Evolutionary conservation across 208 protist species (phyloP), one percentile per base, ranked within the genome.

Genomic region (Leishmania turanica): DNA sequence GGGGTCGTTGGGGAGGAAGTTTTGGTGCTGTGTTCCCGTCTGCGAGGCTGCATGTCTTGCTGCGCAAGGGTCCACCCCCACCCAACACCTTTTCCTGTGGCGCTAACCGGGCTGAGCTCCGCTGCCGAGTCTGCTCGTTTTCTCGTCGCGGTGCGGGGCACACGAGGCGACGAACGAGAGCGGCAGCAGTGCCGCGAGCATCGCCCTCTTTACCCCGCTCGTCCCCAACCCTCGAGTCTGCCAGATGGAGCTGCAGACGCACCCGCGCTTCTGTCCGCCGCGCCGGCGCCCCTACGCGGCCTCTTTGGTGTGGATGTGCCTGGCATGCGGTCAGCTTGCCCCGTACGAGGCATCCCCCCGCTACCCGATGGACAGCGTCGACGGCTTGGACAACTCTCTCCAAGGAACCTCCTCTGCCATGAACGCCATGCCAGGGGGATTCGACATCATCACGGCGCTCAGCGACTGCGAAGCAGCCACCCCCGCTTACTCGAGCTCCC

Each of bases 261-360:
- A 73, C 2, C 40, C 27, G 40, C 40, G 13, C 42, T 53, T 73
- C 51, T 54, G 19, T 7, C 24, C 45, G 27, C 51, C 19, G 51
- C 24, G 1, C 31, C 34, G 56, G 37, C 37, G 19, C 40, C 74
- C 68, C 13, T 83, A 70, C 45, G 51, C 51, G 0, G 9, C 73
- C 6, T 64, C 73, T 17, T 77, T 86, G 8, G 86, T 84, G 60
- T 86, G 86, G 86, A 77, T 84, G 51, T 89, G 86, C 73, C 71
- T 89, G 27, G 81, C 82, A 34, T 89, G 86, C 64, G 79, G 73
- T 21, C 64, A 81, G 24, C 62, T 85, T 15, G 58, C 85, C 31
- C 81, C 81, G 15, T 86, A 86, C 72, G 49, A 83, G 34, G 24
- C 75, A 42, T 54, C 49, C 9, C 40, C 75, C 19, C 34, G 7